Evolutionary conservation across 495 filamentous ascomycete genomes (phyloP), one percentile per base, ranked within the genome.

Genomic region (Penicillium crystallinum): DNA sequence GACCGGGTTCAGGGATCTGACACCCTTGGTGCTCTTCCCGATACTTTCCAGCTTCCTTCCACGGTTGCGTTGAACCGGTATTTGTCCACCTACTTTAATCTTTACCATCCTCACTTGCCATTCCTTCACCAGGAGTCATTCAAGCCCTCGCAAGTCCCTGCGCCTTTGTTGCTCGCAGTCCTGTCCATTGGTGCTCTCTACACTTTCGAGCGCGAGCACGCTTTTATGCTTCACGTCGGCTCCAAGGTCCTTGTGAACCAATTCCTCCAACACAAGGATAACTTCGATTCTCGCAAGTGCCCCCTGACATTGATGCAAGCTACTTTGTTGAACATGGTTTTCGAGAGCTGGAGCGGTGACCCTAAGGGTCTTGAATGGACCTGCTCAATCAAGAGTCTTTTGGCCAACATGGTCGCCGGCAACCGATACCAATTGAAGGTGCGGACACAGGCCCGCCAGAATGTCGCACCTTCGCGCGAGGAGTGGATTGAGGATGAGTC

Each of bases 341-440:
- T 98, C 68, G 93, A 95, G 33, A 97, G 92, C 77, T 98, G 93
- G 93, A 97, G 95, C 65, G 93, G 93, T 55, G 93, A 97, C 66
- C 82, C 93, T 12, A 97, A 97, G 72, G 95, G 95, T 19, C 79
- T 98, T 6, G 93, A 98, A 69, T 98, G 92, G 92, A 91, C 93
- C 19, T 96, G 91, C 66, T 97, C 93, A 2, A 97, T 97, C 70
- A 97, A 97, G 81, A 92, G 90, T 76, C 76, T 97, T 11, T 83
- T 98, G 21, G 90, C 91, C 57, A 97, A 97, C 65, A 97, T 98
- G 92, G 93, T 98, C 52, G 90, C 91, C 48, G 93, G 93, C 42
- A 97, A 97, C 64, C 84, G 90, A 12, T 97, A 97, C 66, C 95
- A 98, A 69, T 71, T 97, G 51, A 95, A 96, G 77, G 77, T 95